Evolutionary conservation across 2,329 filamentous ascomycete genomes (phyloP), one percentile per base, ranked within the genome.

Genomic region (Fusarium paranaense): DNA sequence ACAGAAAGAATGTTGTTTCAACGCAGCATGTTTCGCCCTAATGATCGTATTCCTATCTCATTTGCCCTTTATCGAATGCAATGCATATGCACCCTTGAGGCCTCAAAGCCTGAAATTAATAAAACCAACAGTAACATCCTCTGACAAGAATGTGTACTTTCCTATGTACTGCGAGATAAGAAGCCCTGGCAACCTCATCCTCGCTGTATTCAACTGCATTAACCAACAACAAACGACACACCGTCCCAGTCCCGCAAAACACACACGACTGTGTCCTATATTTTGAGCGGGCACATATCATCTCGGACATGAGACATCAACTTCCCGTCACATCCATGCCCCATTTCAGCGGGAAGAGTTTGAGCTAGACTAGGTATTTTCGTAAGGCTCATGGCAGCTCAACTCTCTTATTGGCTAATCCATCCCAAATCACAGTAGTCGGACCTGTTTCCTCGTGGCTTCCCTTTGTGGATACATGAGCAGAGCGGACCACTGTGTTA

Each of bases 241-340:
- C 1, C 1, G 2, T 7, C n/a, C 11, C 2, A 3, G 2, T 7
- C n/a, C 11, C 42, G 11, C 13, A 25, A 3, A 14, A 25, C 22
- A 25, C 22, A 16, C 13, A 25, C 20, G 6, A 22, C 16, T 25
- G 13, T 5, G 5, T 10, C 5, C 10, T 20, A n/a, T n/a, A 9
- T 20, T 18, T n/a, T 40, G 18, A 20, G 8, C 11, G n/a, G 38
- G 18, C 8, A 1, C 4, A 6, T 9, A n/a, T 5, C 11, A 20
- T 20, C n/a, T 10, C 38, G 9, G 18, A 10, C 2, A 20, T 20
- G 9, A 40, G 18, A 20, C 16, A 10, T 18, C 7, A 18, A 40
- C 18, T 4, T 37, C 35, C 35, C 35, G 6, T 37, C 13, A 35
- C 13, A n/a, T 42, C 10, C 6, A 42, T 42, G 20, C 11, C 13